phyloP scores from a whole-genome alignment of 1,284 basidiomycete genomes.

The Austroboletus novae-zelandiae region DNA sequence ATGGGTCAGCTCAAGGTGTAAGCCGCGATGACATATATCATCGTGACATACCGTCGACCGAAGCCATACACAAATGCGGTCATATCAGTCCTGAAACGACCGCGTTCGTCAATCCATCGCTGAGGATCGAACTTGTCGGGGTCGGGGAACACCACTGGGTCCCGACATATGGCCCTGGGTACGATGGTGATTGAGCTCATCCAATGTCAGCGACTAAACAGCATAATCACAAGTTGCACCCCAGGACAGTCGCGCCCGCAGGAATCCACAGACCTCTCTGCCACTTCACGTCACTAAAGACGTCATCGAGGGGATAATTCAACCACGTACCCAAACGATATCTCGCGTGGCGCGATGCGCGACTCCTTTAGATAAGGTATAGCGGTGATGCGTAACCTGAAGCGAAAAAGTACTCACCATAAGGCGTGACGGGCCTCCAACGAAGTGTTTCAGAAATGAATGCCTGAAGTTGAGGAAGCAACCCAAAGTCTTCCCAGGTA shows the following conservation, averaged over 20 bases:
- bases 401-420: slow-evolving; percentile 30
- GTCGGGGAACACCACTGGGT: slow-evolving; percentile 55
- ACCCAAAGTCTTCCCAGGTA: slow-evolving; percentile 46
- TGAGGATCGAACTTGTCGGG: slow-evolving; percentile 58
- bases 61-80: slow-evolving; percentile 57
- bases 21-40: neutral
- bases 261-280: slow-evolving; percentile 57
- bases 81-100: slow-evolving; percentile 47
- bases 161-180: slow-evolving; percentile 48
- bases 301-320: neutral
- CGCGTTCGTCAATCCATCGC: slow-evolving; percentile 53
- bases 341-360: slow-evolving; percentile 58
- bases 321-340: slow-evolving; percentile 50
- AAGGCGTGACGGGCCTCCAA: slow-evolving; percentile 60
- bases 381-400: no score
- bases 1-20: no score
- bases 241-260: slow-evolving; percentile 53
- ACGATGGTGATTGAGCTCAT: neutral
- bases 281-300: neutral
- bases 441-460: slow-evolving; percentile 60
- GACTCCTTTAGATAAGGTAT: slow-evolving; percentile 38
- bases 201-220: neutral
- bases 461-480: slow-evolving; percentile 54
- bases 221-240: slow-evolving; percentile 34
- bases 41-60: slow-evolving; percentile 45